These are phyloP conservation scores for Centella asiatica DNA, from an alignment of 129 eudicot species.

Conservation along the genomic window DNA sequence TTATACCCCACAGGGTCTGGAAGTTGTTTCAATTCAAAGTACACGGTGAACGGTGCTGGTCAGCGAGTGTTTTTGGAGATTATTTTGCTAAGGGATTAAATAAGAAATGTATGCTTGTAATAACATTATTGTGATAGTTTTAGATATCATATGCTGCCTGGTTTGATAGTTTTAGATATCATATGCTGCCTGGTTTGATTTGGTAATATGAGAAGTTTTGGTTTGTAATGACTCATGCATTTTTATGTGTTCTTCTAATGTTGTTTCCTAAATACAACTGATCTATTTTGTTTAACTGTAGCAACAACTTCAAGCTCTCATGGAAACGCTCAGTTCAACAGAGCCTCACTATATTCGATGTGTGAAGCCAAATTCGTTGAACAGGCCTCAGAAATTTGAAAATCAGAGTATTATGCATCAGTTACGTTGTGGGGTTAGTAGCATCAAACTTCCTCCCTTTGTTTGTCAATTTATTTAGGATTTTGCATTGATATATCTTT, in stretches of 20 bases:
- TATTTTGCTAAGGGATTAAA: no score
- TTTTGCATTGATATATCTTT: neutral
- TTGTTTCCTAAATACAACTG: neutral
- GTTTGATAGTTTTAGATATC: no score
- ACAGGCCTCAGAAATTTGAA: conserved; percentile 74
- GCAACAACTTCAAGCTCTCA: conserved; percentile 99
- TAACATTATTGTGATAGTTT: no score
- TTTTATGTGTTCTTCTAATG: neutral
- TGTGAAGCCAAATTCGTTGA: conserved; percentile 91
- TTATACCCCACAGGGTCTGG: no score
- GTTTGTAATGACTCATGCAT: no score
- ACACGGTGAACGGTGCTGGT: no score
- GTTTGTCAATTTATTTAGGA: neutral
- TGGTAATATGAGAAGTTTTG: neutral
- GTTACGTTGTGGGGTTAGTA: conserved; percentile 97
- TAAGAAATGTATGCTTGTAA: no score
- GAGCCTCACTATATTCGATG: conserved; percentile 95
- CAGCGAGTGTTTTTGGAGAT: no score
- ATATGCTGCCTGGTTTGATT: neutral
- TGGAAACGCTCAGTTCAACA: conserved; percentile 93
- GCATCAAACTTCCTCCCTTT: conserved; percentile 9
- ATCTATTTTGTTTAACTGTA: conserved; percentile 27
- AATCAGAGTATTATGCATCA: conserved; percentile 82
- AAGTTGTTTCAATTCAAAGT: no score
- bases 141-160: no score